Base-by-base conservation (phyloP, 2,329 filamentous ascomycete species). In the Beauveria asiatica region DNA sequence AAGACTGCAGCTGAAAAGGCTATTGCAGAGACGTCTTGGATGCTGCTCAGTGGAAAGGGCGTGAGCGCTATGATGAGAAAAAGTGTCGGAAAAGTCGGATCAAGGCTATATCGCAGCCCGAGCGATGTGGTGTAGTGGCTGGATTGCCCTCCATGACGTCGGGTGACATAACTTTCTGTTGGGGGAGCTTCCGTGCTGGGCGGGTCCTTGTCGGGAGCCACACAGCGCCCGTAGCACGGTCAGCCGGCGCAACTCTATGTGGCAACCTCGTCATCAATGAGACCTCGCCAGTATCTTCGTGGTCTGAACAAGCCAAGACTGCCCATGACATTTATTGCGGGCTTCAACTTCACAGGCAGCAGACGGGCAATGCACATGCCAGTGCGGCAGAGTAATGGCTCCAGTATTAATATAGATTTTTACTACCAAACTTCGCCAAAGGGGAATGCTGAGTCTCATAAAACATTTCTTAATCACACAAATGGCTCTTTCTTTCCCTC, bases 391-490 rank as follows among this genome's bases (percentile, higher is more conserved):
- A n/a, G 42, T 37, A 39, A 41, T 19, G 23, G 10, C n/a, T 59
- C 48, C 33, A 59, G 57, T 56, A 62, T 62, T 59, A 55, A 41
- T 42, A 61, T 61, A 39, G 48, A 27, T 54, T 50, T 72, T 66
- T 65, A 72, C 66, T 64, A 68, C 68, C 68, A 67, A 67, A 60
- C 62, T 72, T 72, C 69, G 70, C 70, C 72, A 66, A 68, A 65
- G 65, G 66, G 70, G 67, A 70, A 72, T 70, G 71, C 69, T 67
- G 67, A 66, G 69, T 70, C 65, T 72, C 60, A 53, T 61, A 58
- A 66, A 70, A 66, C 64, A 68, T 64, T 62, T 65, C 63, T 62
- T 65, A 65, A 63, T 64, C 64, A 62, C 62, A 64, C 62, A 65
- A 62, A 60, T 48, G 37, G 42, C 64, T 62, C 61, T 58, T 51